Evolutionary conservation across 1,284 basidiomycete genomes (phyloP).

Genomic region (Fomitopsis schrenkii): DNA sequence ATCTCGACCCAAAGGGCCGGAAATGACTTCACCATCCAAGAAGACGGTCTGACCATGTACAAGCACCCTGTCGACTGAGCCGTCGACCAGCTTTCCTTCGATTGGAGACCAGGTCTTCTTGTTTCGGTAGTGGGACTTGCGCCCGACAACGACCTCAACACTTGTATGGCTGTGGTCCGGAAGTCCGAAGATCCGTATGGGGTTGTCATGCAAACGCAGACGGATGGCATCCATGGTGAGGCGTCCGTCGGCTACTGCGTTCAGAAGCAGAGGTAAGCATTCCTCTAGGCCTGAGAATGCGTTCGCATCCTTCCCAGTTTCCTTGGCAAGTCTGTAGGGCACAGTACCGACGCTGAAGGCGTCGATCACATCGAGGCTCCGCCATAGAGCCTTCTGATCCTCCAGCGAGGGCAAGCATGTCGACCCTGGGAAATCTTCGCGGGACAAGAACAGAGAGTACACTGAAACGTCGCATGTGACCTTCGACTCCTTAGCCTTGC

Average conservation of each 20-base stretch:
- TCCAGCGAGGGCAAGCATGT: slow-evolving; percentile 70
- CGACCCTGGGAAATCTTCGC: slow-evolving; percentile 68
- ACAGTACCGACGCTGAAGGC: slow-evolving; percentile 87
- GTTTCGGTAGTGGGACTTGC: slow-evolving; percentile 59
- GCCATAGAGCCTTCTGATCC: slow-evolving; percentile 88
- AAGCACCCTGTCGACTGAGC: slow-evolving; percentile 88
- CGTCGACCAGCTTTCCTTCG: slow-evolving; percentile 60
- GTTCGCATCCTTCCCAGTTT: slow-evolving; percentile 64
- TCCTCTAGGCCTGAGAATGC: slow-evolving; percentile 86
- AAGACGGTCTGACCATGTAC: slow-evolving; percentile 90
- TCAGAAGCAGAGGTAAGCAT: slow-evolving; percentile 83
- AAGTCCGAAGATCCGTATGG: slow-evolving; percentile 88
- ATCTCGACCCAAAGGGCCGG: slow-evolving; percentile 70
- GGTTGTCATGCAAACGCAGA: slow-evolving; percentile 85
- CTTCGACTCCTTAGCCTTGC: slow-evolving; percentile 91
- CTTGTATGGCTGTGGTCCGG: slow-evolving; percentile 85
- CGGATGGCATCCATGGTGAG: slow-evolving; percentile 85
- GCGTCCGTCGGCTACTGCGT: slow-evolving; percentile 79
- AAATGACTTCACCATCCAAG: slow-evolving; percentile 82
- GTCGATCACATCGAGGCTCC: slow-evolving; percentile 83
- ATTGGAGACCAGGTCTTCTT: slow-evolving; percentile 83
- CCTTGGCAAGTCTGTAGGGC: slow-evolving; percentile 76
- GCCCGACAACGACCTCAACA: slow-evolving; percentile 90
- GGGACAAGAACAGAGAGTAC: slow-evolving; percentile 89
- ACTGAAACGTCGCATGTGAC: slow-evolving; percentile 97